These are phyloP conservation scores for Dothideomycetes sp. DNA, from an alignment of 2,329 filamentous ascomycete genomes.

Conservation along the genomic window DNA sequence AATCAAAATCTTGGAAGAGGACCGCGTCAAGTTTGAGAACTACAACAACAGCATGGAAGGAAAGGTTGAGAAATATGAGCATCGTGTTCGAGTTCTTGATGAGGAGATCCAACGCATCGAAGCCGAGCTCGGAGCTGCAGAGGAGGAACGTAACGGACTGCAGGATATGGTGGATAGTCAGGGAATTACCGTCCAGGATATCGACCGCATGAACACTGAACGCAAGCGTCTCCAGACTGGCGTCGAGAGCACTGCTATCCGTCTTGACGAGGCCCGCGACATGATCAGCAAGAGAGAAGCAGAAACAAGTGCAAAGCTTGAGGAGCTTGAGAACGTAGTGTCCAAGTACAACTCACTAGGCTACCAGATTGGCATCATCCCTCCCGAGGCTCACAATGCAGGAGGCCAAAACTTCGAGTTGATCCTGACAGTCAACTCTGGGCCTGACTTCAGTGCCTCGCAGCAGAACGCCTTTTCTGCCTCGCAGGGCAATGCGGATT, in stretches of 20 bases:
- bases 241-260: conserved; percentile 62
- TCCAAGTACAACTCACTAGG: conserved; percentile 89
- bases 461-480: conserved; percentile 24
- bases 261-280: conserved; percentile 76
- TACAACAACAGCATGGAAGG: conserved; percentile 80
- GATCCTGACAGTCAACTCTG: conserved; percentile 67
- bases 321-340: conserved; percentile 82
- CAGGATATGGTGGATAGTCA: conserved; percentile 84
- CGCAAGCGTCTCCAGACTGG: conserved; percentile 85
- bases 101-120: conserved; percentile 74
- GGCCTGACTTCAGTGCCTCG: conserved; percentile 56
- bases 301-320: conserved; percentile 76
- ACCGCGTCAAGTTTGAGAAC: conserved; percentile 87
- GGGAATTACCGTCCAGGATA: conserved; percentile 94
- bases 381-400: conserved; percentile 71
- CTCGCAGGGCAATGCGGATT: conserved; percentile 35
- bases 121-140: conserved; percentile 64
- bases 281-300: conserved; percentile 74
- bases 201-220: conserved; percentile 96
- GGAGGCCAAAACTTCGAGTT: conserved; percentile 80
- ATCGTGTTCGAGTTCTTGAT: conserved; percentile 68
- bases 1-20: conserved; percentile 88
- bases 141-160: conserved; percentile 67
- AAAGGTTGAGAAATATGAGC: conserved; percentile 81
- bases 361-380: conserved; percentile 88